Evolutionary conservation across 768 basidiomycete species (phyloP).

Genomic region (Pulveroboletus ravenelii): DNA sequence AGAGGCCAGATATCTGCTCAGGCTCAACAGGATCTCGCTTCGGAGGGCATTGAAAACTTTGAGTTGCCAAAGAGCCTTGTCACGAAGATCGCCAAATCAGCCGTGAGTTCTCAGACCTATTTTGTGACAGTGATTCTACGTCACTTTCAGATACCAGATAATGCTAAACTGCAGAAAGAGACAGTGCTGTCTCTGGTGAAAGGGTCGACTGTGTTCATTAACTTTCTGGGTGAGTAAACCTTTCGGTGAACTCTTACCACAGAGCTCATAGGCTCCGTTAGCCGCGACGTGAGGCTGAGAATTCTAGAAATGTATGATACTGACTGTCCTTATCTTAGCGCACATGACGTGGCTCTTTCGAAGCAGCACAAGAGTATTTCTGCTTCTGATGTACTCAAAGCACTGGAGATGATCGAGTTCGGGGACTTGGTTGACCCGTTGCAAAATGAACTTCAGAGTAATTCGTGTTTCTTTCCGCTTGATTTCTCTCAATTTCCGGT

Average conservation of each 20-base stretch:
- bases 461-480: not conserved
- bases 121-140: not conserved
- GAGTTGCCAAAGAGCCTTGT: slow-evolving; percentile 83
- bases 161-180: slow-evolving; percentile 86
- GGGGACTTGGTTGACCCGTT: slow-evolving; percentile 62
- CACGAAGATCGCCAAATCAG: slow-evolving; percentile 79
- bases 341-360: slow-evolving; percentile 82
- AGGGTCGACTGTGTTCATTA: slow-evolving; percentile 92
- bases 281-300: slow-evolving; percentile 41
- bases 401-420: slow-evolving; percentile 74
- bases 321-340: slow-evolving; percentile 40
- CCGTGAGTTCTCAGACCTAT: slow-evolving; percentile 44
- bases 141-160: slow-evolving; percentile 65
- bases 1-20: slow-evolving; percentile 60
- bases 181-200: slow-evolving; percentile 80
- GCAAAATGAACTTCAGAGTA: slow-evolving; percentile 61
- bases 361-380: slow-evolving; percentile 87
- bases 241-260: not conserved
- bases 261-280: slow-evolving; percentile 16
- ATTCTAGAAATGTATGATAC: not conserved
- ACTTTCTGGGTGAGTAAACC: slow-evolving; percentile 67
- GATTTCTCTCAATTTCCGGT: not conserved
- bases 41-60: slow-evolving; percentile 84
- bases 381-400: slow-evolving; percentile 86
- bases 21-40: slow-evolving; percentile 73